Base-by-base conservation (phyloP, 495 filamentous ascomycete genomes). In the Xylaria palmicola region DNA sequence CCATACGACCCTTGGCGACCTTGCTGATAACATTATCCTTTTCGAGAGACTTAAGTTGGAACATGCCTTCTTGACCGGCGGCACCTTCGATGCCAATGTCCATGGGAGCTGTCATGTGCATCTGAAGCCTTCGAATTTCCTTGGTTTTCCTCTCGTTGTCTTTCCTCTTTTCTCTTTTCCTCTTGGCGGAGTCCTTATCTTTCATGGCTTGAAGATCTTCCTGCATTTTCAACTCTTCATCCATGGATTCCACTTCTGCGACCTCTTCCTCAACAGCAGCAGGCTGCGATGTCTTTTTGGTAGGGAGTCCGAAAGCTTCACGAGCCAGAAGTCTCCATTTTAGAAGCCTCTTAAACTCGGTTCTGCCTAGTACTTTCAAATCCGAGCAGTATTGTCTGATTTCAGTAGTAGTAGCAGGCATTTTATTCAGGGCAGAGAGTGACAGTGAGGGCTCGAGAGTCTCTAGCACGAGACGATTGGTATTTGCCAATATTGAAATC, bases 81-180 rank as follows among this genome's bases (percentile, higher is more conserved):
- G 89, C 87, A 12, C 90, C 90, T 70, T 97, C 93, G 78, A 94
- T 87, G 63, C 94, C 94, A 64, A 98, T 95, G 62, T 98, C 95
- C 80, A 90, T 93, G 15, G 94, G 93, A 1, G 91, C 88, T 15
- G 87, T 91, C 95, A 98, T 98, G 74, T 97, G 85, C 79, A 98
- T 85, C 75, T 98, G 95, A 88, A 98, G 86, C 47, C 94, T 88
- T 29, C 93, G 79, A 56, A 96, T 93, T 58, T 96, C 93, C 72
- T 89, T 92, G 63, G 88, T 86, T 75, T 92, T 97, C 68, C 86
- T 86, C 72, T 96, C 93, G 62, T 97, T 97, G 39, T 93, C 90
- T 65, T 83, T 87, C 61, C 91, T 79, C 60, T 88, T 80, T 66
- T 92, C 89, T 59, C 89, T 86, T 77, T 93, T 96, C 73, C 86